A percentile compares a stretch with the other conserved stretches of the same genome.
Conservation (phyloP, 2,329 filamentous ascomycete genomes). For the Ceratocystis ficicola region DNA sequence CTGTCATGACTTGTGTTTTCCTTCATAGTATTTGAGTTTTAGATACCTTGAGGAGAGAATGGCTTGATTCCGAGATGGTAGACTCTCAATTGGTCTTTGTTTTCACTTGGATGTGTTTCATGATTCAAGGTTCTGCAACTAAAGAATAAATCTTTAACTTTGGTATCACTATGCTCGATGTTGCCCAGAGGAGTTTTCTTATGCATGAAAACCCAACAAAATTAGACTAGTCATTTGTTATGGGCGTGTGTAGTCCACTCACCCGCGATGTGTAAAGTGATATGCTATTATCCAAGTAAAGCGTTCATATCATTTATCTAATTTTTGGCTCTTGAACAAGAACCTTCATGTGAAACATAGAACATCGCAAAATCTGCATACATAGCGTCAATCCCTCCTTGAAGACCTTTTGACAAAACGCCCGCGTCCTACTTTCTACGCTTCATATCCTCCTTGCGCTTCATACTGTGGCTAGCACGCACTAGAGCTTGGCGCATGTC, state of each 20-base stretch:
- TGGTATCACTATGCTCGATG: background rate
- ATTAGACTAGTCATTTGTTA: background rate
- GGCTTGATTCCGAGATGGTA: background rate
- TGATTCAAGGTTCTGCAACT: background rate
- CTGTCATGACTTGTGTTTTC: conserved; percentile 11
- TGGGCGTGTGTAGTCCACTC: background rate
- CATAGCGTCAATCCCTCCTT: background rate
- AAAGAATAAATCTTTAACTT: background rate
- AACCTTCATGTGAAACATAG: background rate
- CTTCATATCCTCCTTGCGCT: conserved; percentile 47
- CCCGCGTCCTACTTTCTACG: conserved; percentile 18
- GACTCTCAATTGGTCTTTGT: background rate
- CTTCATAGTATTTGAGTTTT: conserved; percentile 9
- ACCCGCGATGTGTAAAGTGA: background rate
- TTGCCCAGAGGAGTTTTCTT: background rate
- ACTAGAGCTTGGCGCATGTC: conserved; percentile 63
- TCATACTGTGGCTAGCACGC: conserved; percentile 47
- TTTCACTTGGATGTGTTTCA: background rate
- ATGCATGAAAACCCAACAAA: background rate
- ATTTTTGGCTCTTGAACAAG: conserved; percentile 2
- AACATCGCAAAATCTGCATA: background rate
- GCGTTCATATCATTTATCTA: conserved; percentile 7
- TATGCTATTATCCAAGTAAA: conserved; percentile 1
- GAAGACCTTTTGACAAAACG: background rate
- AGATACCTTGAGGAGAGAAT: conserved; percentile 21